A percentile compares a stretch with the other conserved stretches of the same genome.
Evolutionary conservation across 768 basidiomycete species (phyloP).

Genomic region (Tylopilus plumbeoviolaceoides): DNA sequence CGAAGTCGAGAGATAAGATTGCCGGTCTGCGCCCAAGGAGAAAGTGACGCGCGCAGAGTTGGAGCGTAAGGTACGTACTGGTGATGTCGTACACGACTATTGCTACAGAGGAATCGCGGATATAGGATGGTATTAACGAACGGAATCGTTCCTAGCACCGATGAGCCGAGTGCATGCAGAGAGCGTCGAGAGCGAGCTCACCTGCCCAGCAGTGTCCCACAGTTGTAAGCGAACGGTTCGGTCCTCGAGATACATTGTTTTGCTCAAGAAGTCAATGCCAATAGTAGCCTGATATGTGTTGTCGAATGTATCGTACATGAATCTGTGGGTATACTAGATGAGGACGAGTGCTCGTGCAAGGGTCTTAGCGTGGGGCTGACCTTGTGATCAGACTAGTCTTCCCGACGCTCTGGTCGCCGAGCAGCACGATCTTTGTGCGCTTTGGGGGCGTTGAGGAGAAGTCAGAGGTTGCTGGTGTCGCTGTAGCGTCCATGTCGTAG

Average conservation of each 20-base stretch:
- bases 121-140: conserved; percentile 96
- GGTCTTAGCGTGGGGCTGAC: conserved; percentile 37
- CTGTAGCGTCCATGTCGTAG: conserved; percentile 44
- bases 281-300: conserved; percentile 98
- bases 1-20: conserved; percentile 95
- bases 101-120: conserved; percentile 96
- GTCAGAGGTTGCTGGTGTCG: conserved; percentile 73
- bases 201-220: conserved; percentile 98
- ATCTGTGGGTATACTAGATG: conserved; percentile 43
- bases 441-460: conserved; percentile 88
- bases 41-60: conserved; percentile 2
- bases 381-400: conserved; percentile 98
- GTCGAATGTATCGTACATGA: conserved; percentile 99
- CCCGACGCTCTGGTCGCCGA: conserved; percentile 97
- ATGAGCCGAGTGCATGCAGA: background rate
- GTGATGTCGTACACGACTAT: conserved; percentile 99
- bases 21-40: conserved; percentile 59
- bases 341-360: background rate
- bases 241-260: conserved; percentile 99
- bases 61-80: conserved; percentile 50
- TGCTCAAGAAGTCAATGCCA: conserved; percentile 98
- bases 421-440: conserved; percentile 92
- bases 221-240: conserved; percentile 94
- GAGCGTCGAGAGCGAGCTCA: conserved; percentile 27
- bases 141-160: conserved; percentile 84